Conservation (phyloP, 2,329 filamentous ascomycete species). For the Sordariomycetes sp. region DNA sequence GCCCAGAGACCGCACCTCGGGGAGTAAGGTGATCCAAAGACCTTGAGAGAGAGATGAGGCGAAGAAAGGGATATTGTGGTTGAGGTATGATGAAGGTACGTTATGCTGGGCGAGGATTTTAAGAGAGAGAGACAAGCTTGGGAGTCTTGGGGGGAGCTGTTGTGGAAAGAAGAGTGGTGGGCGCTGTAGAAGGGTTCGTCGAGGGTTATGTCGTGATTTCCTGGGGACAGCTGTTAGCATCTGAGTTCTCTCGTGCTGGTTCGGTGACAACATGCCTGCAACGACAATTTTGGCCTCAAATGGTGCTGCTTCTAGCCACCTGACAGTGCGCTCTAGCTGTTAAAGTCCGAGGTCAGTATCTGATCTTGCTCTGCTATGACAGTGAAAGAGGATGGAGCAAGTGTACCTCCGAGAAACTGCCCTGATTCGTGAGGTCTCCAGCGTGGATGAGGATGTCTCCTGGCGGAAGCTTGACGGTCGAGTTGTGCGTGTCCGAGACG, state of each 20-base stretch:
- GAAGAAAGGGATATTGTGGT: conserved; percentile 42
- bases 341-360: conserved; percentile 1
- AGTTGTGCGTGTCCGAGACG: conserved; percentile 70
- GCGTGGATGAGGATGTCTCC: conserved; percentile 71
- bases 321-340: conserved; percentile 49
- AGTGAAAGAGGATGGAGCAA: background rate
- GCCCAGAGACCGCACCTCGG: conserved; percentile 52
- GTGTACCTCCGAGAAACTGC: conserved; percentile 43
- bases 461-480: conserved; percentile 52
- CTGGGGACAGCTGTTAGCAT: no score
- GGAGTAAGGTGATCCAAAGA: conserved; percentile 65
- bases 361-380: background rate
- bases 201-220: conserved; percentile 69
- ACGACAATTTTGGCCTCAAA: conserved; percentile 65
- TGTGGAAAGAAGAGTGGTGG: conserved; percentile 46
- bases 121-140: conserved; percentile 46
- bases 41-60: conserved; percentile 43
- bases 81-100: conserved; percentile 54
- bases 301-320: conserved; percentile 58
- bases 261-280: conserved; percentile 47
- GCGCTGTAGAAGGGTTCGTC: conserved; percentile 52
- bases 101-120: conserved; percentile 43
- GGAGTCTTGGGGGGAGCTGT: conserved; percentile 42
- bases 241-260: no score
- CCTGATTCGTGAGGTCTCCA: conserved; percentile 69